Conservation (phyloP, 1,284 basidiomycete genomes). For the Cutaneotrichosporon curvatum region DNA sequence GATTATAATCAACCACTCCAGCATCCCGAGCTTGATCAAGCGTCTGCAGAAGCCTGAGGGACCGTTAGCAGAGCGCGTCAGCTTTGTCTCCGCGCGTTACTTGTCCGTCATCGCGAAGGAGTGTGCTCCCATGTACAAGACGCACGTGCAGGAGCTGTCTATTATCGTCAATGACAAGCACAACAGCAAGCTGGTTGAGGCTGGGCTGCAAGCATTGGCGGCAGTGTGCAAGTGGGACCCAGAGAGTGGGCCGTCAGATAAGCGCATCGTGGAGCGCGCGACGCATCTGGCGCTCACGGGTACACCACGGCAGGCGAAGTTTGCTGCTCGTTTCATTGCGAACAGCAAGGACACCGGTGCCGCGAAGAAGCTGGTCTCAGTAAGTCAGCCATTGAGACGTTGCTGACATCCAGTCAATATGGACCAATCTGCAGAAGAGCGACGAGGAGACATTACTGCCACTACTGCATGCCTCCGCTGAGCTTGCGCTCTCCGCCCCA, state of each 20-base stretch:
- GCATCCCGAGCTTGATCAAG: constrained; percentile 65
- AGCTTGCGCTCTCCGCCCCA: constrained; percentile 64
- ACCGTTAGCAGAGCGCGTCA: constrained; percentile 11
- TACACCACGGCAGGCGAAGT: constrained; percentile 71
- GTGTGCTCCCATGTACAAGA: constrained; percentile 63
- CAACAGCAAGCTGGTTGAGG: constrained; percentile 58
- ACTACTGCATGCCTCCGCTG: constrained; percentile 63
- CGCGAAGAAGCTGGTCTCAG: constrained; percentile 59
- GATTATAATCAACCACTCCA: constrained; percentile 74
- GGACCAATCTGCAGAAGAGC: constrained; percentile 55
- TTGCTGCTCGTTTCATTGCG: constrained; percentile 71
- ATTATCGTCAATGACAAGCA: constrained; percentile 63
- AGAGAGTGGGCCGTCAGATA: constrained; percentile 56
- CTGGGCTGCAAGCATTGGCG: constrained; percentile 67
- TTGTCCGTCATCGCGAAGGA: constrained; percentile 65
- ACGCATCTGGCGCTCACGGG: constrained; percentile 57
- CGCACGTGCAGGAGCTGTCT: constrained; percentile 65
- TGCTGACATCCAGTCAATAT: constrained; percentile 13
- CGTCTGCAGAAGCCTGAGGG: constrained; percentile 50
- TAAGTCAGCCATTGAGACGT: constrained; percentile 40
- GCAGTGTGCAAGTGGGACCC: constrained; percentile 58
- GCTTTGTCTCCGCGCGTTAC: constrained; percentile 30
- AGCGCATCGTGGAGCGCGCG: constrained; percentile 61
- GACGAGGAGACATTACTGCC: constrained; percentile 57
- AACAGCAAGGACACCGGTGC: constrained; percentile 54